Evolutionary conservation across 805 yeast genomes (phyloP), one percentile per base, ranked within the genome.

Genomic region (Wickerhamiella sorbophila): DNA sequence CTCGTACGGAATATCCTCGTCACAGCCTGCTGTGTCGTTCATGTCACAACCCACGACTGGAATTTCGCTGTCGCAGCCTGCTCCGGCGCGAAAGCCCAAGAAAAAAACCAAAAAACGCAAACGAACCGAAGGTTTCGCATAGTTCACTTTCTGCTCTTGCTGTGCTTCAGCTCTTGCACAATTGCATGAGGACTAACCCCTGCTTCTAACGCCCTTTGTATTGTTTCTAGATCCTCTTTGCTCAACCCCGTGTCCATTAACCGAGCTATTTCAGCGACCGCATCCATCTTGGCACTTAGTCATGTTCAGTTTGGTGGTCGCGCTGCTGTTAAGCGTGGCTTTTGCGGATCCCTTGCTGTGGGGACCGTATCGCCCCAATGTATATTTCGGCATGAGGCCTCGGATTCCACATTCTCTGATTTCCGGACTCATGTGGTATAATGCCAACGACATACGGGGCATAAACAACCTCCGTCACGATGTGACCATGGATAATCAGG

Each of bases 321-420:
- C 40, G 19, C 21, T 21, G 33, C 14, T 22, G 37, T 36, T 38
- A 3, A 14, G 29, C 15, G 17, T 24, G 19, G 41, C 40, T 15
- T 41, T 15, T 12, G 54, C 67, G 38, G 62, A 69, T 33, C 71
- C 84, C 2, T 62, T 82, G 21, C 58, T 75, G 26, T 88, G 98
- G 98, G 97, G 94, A 1, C 94, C 97, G 1, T 88, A 86, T 60
- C 65, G 96, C 48, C 77, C 95, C 6, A 81, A 84, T 43, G 66
- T 84, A 34, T 91, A 87, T 60, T 65, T 87, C 45, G 97, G 97
- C 1, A 63, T 91, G 37, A 69, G 87, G 36, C 95, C 97, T 2
- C 66, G 88, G 38, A 53, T 81, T 3, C 95, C 95, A 1, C 69
- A 74, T 29, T 74, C 88, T 1, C 66, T 91, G 40, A 55, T 79